Evolutionary conservation across 1,284 basidiomycete species (phyloP).

Genomic region (Farysia itapuensis): DNA sequence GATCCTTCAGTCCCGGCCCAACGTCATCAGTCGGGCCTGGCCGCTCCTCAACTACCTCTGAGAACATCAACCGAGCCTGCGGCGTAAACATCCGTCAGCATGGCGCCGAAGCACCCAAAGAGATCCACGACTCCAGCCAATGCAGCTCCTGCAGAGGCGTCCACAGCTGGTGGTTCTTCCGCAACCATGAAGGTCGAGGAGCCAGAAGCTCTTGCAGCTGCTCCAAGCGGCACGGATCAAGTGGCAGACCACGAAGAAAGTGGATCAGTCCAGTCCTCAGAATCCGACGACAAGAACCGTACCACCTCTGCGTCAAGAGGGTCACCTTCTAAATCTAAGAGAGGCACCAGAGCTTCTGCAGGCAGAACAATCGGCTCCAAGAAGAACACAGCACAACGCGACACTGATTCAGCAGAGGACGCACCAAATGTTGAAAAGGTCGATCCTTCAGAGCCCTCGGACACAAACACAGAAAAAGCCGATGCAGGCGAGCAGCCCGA

Average conservation of each 20-base stretch:
- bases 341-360: slow-evolving; percentile 15
- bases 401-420: too few relatives aligned
- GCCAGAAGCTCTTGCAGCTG: not conserved
- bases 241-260: slow-evolving; percentile 8
- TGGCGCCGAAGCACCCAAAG: not conserved
- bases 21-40: too few relatives aligned
- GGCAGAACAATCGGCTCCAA: slow-evolving; percentile 20
- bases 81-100: not conserved
- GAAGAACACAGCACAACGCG: slow-evolving; percentile 23
- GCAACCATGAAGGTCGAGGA: not conserved
- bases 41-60: too few relatives aligned
- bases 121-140: not conserved
- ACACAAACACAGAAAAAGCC: slow-evolving; percentile 1
- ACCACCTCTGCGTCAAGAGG: slow-evolving; percentile 18
- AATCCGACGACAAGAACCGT: slow-evolving; percentile 16
- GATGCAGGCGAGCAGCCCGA: slow-evolving; percentile 8
- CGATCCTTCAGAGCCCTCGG: too few relatives aligned
- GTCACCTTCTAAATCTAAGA: slow-evolving; percentile 15
- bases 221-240: not conserved
- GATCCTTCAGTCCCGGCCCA: too few relatives aligned
- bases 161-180: not conserved
- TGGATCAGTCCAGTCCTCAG: slow-evolving; percentile 18
- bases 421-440: too few relatives aligned
- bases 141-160: not conserved
- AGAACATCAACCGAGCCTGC: not conserved